Percentiles rank a stretch among this genome's conserved stretches.
These are phyloP conservation scores for Rhizopogon roseolus DNA, from an alignment of 768 basidiomycete genomes.

Conservation along the genomic window DNA sequence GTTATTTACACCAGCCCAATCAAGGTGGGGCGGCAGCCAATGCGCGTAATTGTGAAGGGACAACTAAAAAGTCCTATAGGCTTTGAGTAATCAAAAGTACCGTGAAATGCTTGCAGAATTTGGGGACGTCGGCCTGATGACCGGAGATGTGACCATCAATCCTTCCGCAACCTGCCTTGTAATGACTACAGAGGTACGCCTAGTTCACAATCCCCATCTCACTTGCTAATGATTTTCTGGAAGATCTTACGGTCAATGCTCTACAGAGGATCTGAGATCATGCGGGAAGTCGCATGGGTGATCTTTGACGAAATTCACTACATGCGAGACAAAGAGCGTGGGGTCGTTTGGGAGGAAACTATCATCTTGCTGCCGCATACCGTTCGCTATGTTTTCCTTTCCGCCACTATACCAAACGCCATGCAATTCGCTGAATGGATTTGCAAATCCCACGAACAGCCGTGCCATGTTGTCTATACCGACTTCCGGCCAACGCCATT, in stretches of 20 bases:
- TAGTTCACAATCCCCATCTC: not conserved
- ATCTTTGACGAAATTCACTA: conserved; percentile 99
- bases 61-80: conserved; percentile 45
- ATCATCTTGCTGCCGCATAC: conserved; percentile 95
- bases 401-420: conserved; percentile 98
- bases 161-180: conserved; percentile 95
- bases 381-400: conserved; percentile 97
- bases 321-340: conserved; percentile 99
- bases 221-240: not conserved
- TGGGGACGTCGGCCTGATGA: conserved; percentile 98
- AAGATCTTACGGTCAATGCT: conserved; percentile 98
- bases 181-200: conserved; percentile 94
- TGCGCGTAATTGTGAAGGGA: conserved; percentile 10
- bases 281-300: conserved; percentile 99
- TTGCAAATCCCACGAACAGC: conserved; percentile 93
- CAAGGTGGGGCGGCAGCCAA: conserved; percentile 62
- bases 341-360: conserved; percentile 99
- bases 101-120: conserved; percentile 97
- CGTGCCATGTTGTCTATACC: conserved; percentile 98
- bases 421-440: conserved; percentile 99
- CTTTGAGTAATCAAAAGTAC: conserved; percentile 97
- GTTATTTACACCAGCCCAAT: conserved; percentile 99
- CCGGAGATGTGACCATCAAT: conserved; percentile 98
- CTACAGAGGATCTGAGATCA: conserved; percentile 96
- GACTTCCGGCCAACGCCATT: conserved; percentile 98